A percentile compares a stretch with the other conserved stretches of the same genome.
Evolutionary conservation across 208 protist genomes (phyloP).

Genomic region (Crithidia expoeki): DNA sequence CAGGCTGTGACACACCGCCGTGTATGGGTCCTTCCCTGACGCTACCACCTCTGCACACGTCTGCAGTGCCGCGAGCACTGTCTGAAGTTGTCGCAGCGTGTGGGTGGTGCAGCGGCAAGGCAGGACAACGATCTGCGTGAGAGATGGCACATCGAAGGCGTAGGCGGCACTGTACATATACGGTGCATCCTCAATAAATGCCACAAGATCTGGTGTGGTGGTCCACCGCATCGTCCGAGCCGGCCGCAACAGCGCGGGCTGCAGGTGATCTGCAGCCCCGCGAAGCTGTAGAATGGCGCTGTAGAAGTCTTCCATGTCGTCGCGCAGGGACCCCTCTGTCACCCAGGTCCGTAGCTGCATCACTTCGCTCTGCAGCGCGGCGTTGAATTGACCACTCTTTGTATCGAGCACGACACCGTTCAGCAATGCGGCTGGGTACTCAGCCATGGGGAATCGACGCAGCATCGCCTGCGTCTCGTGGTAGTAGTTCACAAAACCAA

Average conservation of each 20-base stretch:
- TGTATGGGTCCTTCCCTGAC: not conserved
- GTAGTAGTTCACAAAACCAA: constrained; percentile 37
- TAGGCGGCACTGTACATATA: constrained; percentile 34
- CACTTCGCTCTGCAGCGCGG: constrained; percentile 35
- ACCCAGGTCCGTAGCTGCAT: constrained; percentile 35
- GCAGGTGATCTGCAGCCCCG: constrained; percentile 31
- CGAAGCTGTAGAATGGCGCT: constrained; percentile 42
- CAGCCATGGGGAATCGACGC: constrained; percentile 19
- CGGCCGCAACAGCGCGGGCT: constrained; percentile 13
- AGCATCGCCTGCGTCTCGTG: constrained; percentile 45
- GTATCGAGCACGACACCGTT: constrained; percentile 48
- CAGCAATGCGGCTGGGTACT: constrained; percentile 39
- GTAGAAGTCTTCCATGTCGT: constrained; percentile 57
- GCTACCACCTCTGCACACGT: constrained; percentile 5
- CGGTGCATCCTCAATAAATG: constrained; percentile 29
- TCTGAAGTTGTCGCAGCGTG: constrained; percentile 28
- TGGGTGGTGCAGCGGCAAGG: constrained; percentile 20
- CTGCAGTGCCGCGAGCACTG: constrained; percentile 21
- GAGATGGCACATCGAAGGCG: constrained; percentile 24
- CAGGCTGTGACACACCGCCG: constrained; percentile 23
- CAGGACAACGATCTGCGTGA: constrained; percentile 33
- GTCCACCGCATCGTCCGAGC: constrained; percentile 24
- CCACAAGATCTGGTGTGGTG: constrained; percentile 1
- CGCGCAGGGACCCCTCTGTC: constrained; percentile 22
- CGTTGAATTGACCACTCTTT: not conserved